Conservation (phyloP, 352 stramenopile genomes). For the Phytophthora megakarya region DNA sequence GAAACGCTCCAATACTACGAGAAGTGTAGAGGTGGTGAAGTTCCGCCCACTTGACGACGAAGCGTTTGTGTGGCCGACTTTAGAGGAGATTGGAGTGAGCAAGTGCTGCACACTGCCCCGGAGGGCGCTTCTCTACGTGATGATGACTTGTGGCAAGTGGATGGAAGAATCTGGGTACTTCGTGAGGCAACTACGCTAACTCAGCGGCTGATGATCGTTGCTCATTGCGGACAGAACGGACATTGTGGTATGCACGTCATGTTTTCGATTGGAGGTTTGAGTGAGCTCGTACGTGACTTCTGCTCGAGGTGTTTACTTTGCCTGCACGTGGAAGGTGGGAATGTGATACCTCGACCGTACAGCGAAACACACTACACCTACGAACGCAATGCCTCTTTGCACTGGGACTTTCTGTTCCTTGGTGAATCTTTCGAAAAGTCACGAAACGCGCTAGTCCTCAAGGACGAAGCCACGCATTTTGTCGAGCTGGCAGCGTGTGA, state of each 20-base stretch:
- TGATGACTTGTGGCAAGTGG: constrained; percentile 2
- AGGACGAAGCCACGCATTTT: too few relatives aligned
- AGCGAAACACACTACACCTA: too few relatives aligned
- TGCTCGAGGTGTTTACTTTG: too few relatives aligned
- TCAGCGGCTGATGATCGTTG: constrained; percentile 2
- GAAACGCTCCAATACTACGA: too few relatives aligned
- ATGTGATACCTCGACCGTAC: too few relatives aligned
- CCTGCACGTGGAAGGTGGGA: too few relatives aligned
- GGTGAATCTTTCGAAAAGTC: too few relatives aligned
- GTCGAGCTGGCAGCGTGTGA: too few relatives aligned
- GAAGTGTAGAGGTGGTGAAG: too few relatives aligned
- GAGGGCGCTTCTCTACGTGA: background rate
- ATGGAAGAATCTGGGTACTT: constrained; percentile 6
- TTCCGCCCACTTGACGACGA: constrained; percentile 2
- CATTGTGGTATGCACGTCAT: constrained; percentile 15
- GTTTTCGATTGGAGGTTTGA: constrained; percentile 3
- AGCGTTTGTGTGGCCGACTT: constrained; percentile 1
- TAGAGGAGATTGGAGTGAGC: constrained; percentile 8
- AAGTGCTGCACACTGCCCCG: background rate
- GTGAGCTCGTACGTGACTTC: background rate
- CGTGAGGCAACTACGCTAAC: background rate
- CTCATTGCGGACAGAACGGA: constrained; percentile 1
- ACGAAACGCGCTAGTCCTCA: too few relatives aligned
- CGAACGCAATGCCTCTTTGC: too few relatives aligned
- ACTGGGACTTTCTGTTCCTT: too few relatives aligned